Evolutionary conservation across 164 flowering plant species (phyloP).

Genomic region (Kalanchoe fedtschenkoi): DNA sequence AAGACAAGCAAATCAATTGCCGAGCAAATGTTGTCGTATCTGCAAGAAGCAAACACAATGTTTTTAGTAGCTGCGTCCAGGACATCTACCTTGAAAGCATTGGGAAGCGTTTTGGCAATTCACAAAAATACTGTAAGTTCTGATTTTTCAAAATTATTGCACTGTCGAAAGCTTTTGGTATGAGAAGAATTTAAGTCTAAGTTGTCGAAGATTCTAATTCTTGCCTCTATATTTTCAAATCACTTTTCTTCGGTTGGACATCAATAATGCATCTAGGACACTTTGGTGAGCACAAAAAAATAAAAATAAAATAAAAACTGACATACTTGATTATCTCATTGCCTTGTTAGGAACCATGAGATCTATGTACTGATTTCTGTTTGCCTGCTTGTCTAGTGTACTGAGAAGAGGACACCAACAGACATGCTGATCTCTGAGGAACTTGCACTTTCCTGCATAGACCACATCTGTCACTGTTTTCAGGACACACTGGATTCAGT

Average conservation of each 20-base stretch:
- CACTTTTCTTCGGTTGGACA: neutral
- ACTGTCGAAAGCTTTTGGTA: neutral
- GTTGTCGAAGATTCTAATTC: neutral
- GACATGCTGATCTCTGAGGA: slow-evolving; percentile 29
- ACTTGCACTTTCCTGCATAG: slow-evolving; percentile 37
- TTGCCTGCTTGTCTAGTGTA: slow-evolving; percentile 29
- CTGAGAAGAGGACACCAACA: slow-evolving; percentile 16
- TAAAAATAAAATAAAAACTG: neutral
- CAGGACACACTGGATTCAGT: slow-evolving; percentile 31
- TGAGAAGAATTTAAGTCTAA: neutral
- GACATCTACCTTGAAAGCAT: slow-evolving; percentile 51
- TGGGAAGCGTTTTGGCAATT: slow-evolving; percentile 31
- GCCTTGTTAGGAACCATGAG: neutral
- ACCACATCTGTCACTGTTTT: slow-evolving; percentile 37
- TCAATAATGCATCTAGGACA: neutral
- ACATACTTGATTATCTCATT: neutral
- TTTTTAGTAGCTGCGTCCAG: slow-evolving; percentile 40
- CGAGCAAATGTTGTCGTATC: slow-evolving; percentile 38
- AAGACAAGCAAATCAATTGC: slow-evolving; percentile 48
- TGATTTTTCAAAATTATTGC: neutral
- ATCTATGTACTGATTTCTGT: slow-evolving; percentile 6
- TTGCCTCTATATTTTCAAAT: neutral
- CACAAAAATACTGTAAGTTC: slow-evolving; percentile 40
- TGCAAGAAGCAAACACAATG: slow-evolving; percentile 55
- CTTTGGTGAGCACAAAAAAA: neutral